These are phyloP conservation scores for Lactarius quietus DNA, from an alignment of 768 basidiomycete species.

Conservation along the genomic window DNA sequence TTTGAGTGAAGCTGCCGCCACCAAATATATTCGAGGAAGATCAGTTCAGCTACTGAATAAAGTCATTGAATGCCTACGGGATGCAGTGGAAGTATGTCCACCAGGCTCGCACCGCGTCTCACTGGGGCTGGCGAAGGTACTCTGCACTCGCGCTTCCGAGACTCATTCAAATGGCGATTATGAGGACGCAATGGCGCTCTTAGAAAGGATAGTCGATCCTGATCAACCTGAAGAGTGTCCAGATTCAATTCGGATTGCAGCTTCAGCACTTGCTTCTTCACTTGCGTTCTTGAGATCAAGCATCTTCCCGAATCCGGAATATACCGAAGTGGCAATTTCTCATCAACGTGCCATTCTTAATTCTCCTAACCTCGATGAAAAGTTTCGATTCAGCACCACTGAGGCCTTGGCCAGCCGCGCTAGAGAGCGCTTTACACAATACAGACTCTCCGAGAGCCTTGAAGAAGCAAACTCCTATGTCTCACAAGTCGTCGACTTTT, in stretches of 20 bases:
- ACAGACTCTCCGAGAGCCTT: too few relatives aligned
- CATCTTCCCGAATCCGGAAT: too few relatives aligned
- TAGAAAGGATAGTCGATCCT: background rate
- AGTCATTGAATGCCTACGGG: constrained; percentile 3
- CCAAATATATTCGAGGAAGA: background rate
- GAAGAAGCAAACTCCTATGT: too few relatives aligned
- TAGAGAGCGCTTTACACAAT: too few relatives aligned
- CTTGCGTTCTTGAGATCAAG: too few relatives aligned
- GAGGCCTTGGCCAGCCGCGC: too few relatives aligned
- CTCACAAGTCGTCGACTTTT: background rate
- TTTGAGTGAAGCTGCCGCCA: background rate
- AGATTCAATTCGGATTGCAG: too few relatives aligned
- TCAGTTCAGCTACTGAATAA: background rate
- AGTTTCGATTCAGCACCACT: too few relatives aligned
- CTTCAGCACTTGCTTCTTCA: too few relatives aligned
- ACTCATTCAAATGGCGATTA: constrained; percentile 4
- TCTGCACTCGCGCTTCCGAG: background rate
- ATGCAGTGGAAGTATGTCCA: background rate
- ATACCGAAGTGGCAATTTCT: too few relatives aligned
- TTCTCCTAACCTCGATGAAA: too few relatives aligned
- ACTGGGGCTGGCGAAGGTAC: background rate
- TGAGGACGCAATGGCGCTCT: constrained; percentile 2
- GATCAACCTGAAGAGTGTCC: background rate
- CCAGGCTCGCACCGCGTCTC: background rate
- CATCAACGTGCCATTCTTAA: too few relatives aligned